Base-by-base conservation (phyloP, 1,284 basidiomycete species). In the Fistulina hepatica region DNA sequence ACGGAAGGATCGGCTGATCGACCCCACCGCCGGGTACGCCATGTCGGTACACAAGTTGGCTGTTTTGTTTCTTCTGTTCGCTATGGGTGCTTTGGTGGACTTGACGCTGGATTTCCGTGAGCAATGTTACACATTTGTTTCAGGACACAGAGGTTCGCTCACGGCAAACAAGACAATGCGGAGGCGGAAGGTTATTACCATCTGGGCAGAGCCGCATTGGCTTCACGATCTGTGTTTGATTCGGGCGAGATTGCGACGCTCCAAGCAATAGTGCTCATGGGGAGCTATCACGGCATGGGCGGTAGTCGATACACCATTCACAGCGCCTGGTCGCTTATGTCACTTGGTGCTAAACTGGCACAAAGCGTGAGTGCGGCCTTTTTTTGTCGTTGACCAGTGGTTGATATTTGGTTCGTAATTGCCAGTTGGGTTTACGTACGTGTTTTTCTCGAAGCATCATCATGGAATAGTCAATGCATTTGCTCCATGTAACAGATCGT, bases 131-230 rank as follows among this genome's bases (percentile, higher is more conserved):
- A 36, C 13, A 33, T 37, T 4, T 25, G 23, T 11, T 17, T 19
- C 17, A 16, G 11, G n/a, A 24, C 34, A 21, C 9, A n/a, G 11
- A 28, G 4, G 13, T 32, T 33, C 17, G 32, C 27, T 40, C 21
- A 20, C 16, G 10, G 24, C 22, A 28, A n/a, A 24, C 16, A 40
- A 69, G 64, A 67, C 45, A 76, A 67, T 44, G 49, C 60, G 7
- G 74, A 81, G 52, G 74, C 76, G 6, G 71, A 76, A 44, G 60
- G 63, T 41, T 76, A 73, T 48, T 76, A 73, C 45, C 67, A 73
- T 34, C 54, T 79, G 17, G 69, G 67, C 23, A 64, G 73, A 33
- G 65, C 71, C 17, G 69, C 72, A 15, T 46, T 81, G 28, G 71
- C 73, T 3, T 48, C 78, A 36, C 67, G 70, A n/a, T 68, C 71